A percentile compares a stretch with the other conserved stretches of the same genome.
Conservation (phyloP, 2,329 filamentous ascomycete genomes). For the Botrytis paeoniae region DNA sequence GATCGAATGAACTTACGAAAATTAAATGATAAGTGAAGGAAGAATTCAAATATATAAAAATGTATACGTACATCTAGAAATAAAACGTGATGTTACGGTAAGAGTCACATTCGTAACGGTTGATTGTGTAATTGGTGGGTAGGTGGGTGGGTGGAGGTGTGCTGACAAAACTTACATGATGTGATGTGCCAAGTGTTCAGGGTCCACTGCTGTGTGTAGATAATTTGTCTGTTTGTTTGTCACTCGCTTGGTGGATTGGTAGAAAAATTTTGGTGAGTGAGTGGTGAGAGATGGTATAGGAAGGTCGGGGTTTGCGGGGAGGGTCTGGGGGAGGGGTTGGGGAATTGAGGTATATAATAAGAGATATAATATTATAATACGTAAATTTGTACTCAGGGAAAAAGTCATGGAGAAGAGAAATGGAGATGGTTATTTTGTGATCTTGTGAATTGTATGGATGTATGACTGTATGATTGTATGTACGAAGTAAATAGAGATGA, state of each 20-base stretch:
- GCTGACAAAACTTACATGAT: background rate
- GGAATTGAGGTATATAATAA: background rate
- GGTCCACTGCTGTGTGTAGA: background rate
- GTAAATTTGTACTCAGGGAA: background rate
- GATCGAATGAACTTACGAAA: background rate
- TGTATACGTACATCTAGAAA: background rate
- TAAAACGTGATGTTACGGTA: background rate
- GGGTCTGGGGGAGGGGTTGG: background rate
- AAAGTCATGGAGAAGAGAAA: background rate
- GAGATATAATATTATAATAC: too few species aligned
- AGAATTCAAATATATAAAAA: background rate
- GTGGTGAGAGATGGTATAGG: background rate
- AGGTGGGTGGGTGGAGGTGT: background rate
- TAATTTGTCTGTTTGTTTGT: background rate
- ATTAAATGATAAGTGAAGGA: background rate
- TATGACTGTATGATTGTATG: too few species aligned
- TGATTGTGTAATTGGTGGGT: background rate
- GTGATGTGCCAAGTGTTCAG: constrained; percentile 2
- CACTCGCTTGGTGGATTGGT: background rate
- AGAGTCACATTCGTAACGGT: background rate
- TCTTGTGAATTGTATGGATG: too few species aligned
- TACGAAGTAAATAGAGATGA: too few species aligned
- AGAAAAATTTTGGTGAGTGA: background rate
- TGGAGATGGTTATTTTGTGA: too few species aligned
- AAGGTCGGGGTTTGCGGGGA: background rate